Evolutionary conservation across 1,284 basidiomycete species (phyloP).

Genomic region (Malassezia brasiliensis): DNA sequence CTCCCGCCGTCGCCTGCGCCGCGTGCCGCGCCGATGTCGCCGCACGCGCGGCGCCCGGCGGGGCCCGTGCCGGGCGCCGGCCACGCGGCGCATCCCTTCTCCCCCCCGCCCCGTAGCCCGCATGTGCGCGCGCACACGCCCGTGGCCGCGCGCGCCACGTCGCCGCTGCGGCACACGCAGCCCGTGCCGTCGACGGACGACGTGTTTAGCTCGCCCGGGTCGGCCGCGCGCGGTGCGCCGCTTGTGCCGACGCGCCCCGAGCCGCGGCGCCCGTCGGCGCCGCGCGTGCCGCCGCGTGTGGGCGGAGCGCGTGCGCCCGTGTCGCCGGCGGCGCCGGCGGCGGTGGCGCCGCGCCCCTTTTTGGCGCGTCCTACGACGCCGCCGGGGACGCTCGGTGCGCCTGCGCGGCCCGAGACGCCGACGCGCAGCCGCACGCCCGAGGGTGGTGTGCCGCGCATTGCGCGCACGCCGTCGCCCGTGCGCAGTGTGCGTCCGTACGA

Average conservation of each 20-base stretch:
- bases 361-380: neutral
- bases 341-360: neutral
- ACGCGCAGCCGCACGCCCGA: neutral
- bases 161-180: neutral
- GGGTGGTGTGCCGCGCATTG: neutral
- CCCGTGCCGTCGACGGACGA: neutral
- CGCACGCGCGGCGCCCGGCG: no score
- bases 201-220: neutral
- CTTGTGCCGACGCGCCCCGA: neutral
- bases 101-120: no score
- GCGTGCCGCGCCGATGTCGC: no score
- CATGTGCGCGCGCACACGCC: neutral
- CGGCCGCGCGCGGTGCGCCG: no score
- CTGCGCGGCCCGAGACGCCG: neutral
- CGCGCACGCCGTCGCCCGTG: constrained; percentile 7
- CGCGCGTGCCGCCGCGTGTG: neutral
- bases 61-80: no score
- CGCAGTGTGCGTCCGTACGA: neutral
- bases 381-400: neutral
- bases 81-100: no score
- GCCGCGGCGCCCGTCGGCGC: neutral
- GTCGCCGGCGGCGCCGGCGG: neutral
- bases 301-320: no score
- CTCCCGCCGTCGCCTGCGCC: neutral
- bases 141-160: neutral